Evolutionary conservation across 2,329 filamentous ascomycete species (phyloP).

Genomic region (Xylariaceae sp.): DNA sequence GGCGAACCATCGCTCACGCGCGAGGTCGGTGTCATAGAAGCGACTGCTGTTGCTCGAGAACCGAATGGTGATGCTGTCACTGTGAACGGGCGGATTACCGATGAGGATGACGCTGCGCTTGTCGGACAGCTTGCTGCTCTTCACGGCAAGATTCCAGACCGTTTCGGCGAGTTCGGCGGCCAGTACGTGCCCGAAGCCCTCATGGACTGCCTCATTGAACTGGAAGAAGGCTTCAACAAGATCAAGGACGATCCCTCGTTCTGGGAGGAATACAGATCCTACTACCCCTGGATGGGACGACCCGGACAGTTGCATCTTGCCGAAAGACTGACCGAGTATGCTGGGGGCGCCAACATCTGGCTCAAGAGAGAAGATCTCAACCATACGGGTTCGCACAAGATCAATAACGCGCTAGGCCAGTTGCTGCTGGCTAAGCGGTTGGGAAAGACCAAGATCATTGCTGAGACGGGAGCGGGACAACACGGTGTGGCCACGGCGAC

Average conservation of each 20-base stretch:
- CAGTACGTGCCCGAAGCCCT: slow-evolving; percentile 97
- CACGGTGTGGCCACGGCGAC: slow-evolving; percentile 97
- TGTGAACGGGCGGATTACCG: slow-evolving; percentile 63
- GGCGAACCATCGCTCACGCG: slow-evolving; percentile 44
- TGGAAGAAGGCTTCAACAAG: slow-evolving; percentile 86
- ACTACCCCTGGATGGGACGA: slow-evolving; percentile 96
- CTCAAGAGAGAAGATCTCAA: slow-evolving; percentile 97
- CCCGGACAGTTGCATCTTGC: slow-evolving; percentile 89
- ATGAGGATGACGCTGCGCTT: slow-evolving; percentile 53
- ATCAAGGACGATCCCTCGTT: slow-evolving; percentile 85
- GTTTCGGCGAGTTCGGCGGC: slow-evolving; percentile 93
- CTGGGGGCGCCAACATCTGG: slow-evolving; percentile 93
- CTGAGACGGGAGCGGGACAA: slow-evolving; percentile 94
- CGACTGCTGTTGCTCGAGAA: slow-evolving; percentile 58
- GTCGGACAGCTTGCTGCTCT: slow-evolving; percentile 82
- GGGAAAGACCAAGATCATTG: slow-evolving; percentile 96
- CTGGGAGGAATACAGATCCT: slow-evolving; percentile 94
- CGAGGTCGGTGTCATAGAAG: slow-evolving; percentile 68
- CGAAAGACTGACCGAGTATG: slow-evolving; percentile 80
- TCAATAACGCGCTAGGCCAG: slow-evolving; percentile 97
- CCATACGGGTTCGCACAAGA: slow-evolving; percentile 98
- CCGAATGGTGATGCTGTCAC: slow-evolving; percentile 57
- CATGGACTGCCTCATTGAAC: slow-evolving; percentile 91
- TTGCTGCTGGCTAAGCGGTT: slow-evolving; percentile 79
- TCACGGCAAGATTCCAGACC: slow-evolving; percentile 74